Evolutionary conservation across 352 stramenopile genomes (phyloP), one percentile per base, ranked within the genome.

Genomic region (Phytophthora foliorum): DNA sequence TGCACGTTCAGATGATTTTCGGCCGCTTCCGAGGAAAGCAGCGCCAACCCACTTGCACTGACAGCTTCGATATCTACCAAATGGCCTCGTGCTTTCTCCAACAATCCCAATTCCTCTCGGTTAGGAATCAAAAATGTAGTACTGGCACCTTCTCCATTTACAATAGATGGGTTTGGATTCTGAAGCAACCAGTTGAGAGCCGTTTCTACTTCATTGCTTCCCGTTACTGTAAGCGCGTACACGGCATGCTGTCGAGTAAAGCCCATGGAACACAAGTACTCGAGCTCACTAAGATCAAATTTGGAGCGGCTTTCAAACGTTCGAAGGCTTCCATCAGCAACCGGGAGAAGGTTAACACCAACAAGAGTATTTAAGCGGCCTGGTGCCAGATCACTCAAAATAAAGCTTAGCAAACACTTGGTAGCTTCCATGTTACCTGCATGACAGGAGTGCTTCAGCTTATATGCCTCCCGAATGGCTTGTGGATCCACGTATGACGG

Each of bases 101-200:
- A 51, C 21, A 91, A 57, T n/a, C 39, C n/a, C n/a, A 78, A 54
- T 52, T 91, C 78, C 48, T 84, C 75, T 21, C 39, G 64, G 13
- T 41, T 86, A 16, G 80, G 78, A 25, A 91, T 83, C 13, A 83
- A 79, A 64, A 83, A 88, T 46, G 57, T 49, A 11, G 27, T 52
- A n/a, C 17, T 63, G 16, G 29, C 16, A 50, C 62, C 48, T 66
- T 74, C 46, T 57, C 41, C 41, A 29, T 56, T 69, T 63, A 51
- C 60, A 21, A 70, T 36, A 41, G 73, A 77, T 38, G 78, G 69
- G 57, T 84, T 77, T 22, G 80, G 76, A 73, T 89, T 81, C 31
- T 86, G 72, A 52, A 93, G 72, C 31, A 93, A 54, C 82, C 82
- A 93, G 59, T 90, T 89, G 6, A 93, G 62, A 13, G 81, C 84